Evolutionary conservation across 805 yeast species (phyloP).

Genomic region (Ogataea polymorpha): DNA sequence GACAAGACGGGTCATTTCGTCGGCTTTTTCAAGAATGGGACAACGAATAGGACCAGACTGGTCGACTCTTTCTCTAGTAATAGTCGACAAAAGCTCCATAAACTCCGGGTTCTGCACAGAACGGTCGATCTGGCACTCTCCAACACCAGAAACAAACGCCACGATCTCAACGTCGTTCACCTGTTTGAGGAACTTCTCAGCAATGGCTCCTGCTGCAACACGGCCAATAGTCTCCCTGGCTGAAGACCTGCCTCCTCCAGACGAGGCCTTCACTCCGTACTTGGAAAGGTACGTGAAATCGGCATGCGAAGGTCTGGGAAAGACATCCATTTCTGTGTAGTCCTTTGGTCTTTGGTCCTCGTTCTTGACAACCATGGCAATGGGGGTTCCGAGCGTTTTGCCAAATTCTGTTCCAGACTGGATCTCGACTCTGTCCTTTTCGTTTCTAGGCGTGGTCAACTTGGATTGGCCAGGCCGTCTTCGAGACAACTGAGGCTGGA

Average conservation of each 20-base stretch:
- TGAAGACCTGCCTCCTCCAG: constrained; percentile 96
- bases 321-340: constrained; percentile 90
- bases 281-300: constrained; percentile 89
- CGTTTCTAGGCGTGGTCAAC: constrained; percentile 92
- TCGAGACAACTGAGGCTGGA: constrained; percentile 94
- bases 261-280: constrained; percentile 89
- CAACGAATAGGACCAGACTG: constrained; percentile 88
- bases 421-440: constrained; percentile 87
- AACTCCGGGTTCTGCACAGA: constrained; percentile 64
- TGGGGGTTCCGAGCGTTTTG: constrained; percentile 89
- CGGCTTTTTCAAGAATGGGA: constrained; percentile 72
- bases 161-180: constrained; percentile 88
- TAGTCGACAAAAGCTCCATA: constrained; percentile 61
- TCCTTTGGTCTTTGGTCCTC: constrained; percentile 98
- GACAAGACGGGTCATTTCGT: constrained; percentile 79
- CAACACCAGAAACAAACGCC: constrained; percentile 94
- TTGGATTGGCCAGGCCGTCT: constrained; percentile 97
- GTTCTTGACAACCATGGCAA: constrained; percentile 87
- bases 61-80: constrained; percentile 88
- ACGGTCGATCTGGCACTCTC: constrained; percentile 73
- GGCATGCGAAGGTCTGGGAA: constrained; percentile 98
- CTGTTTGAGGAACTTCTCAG: constrained; percentile 80
- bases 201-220: constrained; percentile 98
- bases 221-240: constrained; percentile 99
- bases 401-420: constrained; percentile 95